Percentiles rank a stretch among this genome's conserved stretches.
Evolutionary conservation across 345 rosid genomes (phyloP).

Genomic region (Bruguiera sexangula): DNA sequence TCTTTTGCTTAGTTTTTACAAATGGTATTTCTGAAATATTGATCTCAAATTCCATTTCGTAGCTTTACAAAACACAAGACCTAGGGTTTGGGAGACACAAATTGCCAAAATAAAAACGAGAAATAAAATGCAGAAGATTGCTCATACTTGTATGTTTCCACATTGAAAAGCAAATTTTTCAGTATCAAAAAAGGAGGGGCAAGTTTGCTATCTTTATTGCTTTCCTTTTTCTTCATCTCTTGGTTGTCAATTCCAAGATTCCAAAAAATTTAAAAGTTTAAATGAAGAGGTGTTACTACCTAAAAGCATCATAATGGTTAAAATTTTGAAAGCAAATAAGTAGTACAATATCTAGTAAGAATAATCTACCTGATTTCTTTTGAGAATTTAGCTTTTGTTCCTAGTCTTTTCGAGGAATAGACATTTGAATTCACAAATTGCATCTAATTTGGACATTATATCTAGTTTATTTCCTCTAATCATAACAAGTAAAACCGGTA

Average conservation of each 20-base stretch:
- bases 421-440: slow-evolving; percentile 57
- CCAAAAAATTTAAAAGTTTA: slow-evolving; percentile 40
- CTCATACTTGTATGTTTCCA: slow-evolving; percentile 76
- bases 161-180: slow-evolving; percentile 87
- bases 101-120: neutral
- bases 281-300: neutral
- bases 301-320: neutral
- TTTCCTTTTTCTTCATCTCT: slow-evolving; percentile 35
- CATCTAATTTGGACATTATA: slow-evolving; percentile 67
- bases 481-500: no score
- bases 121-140: slow-evolving; percentile 2
- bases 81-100: slow-evolving; percentile 14
- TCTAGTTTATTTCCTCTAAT: no score
- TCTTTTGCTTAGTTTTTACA: slow-evolving; percentile 90
- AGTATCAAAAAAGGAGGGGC: slow-evolving; percentile 61
- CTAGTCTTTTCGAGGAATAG: slow-evolving; percentile 86
- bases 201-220: slow-evolving; percentile 52
- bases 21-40: slow-evolving; percentile 98
- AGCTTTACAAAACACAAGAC: slow-evolving; percentile 52
- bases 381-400: slow-evolving; percentile 63
- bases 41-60: slow-evolving; percentile 38
- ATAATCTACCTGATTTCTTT: slow-evolving; percentile 82
- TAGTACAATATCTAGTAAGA: slow-evolving; percentile 83
- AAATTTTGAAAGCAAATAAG: slow-evolving; percentile 8
- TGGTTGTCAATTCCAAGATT: slow-evolving; percentile 75